Base-by-base conservation (phyloP, 1,284 basidiomycete species). In the Cryptococcus hybrid region DNA sequence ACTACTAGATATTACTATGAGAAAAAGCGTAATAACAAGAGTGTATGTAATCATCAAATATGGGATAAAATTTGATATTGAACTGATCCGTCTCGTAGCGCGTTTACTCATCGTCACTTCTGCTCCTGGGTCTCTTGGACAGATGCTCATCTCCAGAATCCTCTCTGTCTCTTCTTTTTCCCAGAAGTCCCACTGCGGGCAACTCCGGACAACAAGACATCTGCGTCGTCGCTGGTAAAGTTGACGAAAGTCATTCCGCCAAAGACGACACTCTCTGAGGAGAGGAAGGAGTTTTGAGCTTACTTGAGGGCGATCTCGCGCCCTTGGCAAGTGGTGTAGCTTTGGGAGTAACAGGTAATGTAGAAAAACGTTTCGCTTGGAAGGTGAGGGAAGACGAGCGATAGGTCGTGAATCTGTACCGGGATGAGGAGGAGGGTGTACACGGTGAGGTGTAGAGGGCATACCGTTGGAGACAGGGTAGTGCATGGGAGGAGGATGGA, bases 191-290 rank as follows among this genome's bases (percentile, higher is more conserved):
- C 76, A 47, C 62, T 66, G 1, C 74, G 75, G 5, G 76, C 76
- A 7, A 78, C 76, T 46, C 74, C 8, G 76, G 69, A 66, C 52
- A 70, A 61, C 7, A 78, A 58, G 61, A 68, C 66, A 49, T 71
- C 70, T 4, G 67, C 74, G 55, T 78, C 76, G 15, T 68, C 68
- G 9, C 54, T 52, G 7, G 76, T 18, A 18, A 18, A 18, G 18
- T 18, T 18, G 18, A 18, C 18, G 18, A 18, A 18, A 18, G 18
- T 18, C 18, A 18, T 18, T 0, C 55, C 64, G 8, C 64, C 65
- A 9, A 50, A 13, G 36, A 30, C 4, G 52, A 55, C 15, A 13
- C 46, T 36, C 18, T n/a, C 5, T 13, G 9, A 44, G 43, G 13
- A 8, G 47, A 34, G 47, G 18, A 11, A 44, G 52, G 52, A n/a